Base-by-base conservation (phyloP, 129 eudicot species). In the Gnaphalium uliginosum region DNA sequence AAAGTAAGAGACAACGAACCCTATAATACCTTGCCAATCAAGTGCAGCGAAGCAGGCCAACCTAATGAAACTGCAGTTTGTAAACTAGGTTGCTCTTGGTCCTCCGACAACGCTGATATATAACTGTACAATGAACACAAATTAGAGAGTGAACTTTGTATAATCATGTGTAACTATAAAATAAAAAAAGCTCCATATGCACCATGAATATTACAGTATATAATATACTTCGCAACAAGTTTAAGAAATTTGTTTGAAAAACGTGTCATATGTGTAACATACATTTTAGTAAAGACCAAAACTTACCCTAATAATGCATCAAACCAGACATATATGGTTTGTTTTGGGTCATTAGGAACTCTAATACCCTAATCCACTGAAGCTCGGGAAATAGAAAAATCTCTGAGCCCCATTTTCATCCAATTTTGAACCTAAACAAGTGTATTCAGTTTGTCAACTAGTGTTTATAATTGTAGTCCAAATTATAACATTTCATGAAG, bases 241-340 rank as follows among this genome's bases (percentile, higher is more conserved):
- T 53, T 19, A 29, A 39, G 21, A 43, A 21, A 43, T 17, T 1
- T n/a, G 50, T 27, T 41, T 11, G 27, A 46, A 46, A 2, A 46
- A 14, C 6, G 3, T 50, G 9, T 75, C 79, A 46, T 6, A 61
- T 43, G 30, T 25, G 19, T n/a, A 46, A 66, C n/a, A 46, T 7
- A 22, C 23, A 27, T 4, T 66, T 76, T 33, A 53, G 57, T 51
- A 53, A 37, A 76, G 29, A 73, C 41, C 68, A 59, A 60, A 73
- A 58, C 83, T 65, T 89, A 94, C 99, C 99, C 99, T 78, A 90
- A 73, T 46, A 94, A 83, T 72, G 99, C 99, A 90, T 94, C 99
- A 89, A 94, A 94, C 99, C 99, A 94, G 23, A 94, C 99, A 77
- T 94, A 94, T 32, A 94, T 94, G 59, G 99, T 94, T 80, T 94